phyloP scores from a whole-genome alignment of 2,329 filamentous ascomycete species.

The Colletotrichum agaves region DNA sequence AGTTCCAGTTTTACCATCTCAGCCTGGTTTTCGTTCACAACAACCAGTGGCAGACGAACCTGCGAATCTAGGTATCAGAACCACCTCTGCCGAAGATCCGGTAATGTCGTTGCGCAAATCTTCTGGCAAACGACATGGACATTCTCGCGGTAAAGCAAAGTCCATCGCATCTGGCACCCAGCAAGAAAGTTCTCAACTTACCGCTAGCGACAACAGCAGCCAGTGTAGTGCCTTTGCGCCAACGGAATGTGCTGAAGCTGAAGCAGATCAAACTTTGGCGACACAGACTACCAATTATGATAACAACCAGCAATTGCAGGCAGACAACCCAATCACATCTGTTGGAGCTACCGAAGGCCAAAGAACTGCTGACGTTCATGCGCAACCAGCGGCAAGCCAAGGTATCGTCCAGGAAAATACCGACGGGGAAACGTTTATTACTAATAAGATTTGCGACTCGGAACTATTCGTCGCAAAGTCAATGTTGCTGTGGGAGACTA shows the following conservation, averaged over 20 bases:
- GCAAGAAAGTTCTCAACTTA: no score
- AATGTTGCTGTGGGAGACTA: constrained; percentile 9
- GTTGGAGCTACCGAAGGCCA: neutral
- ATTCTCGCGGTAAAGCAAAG: neutral
- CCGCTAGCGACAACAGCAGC: neutral
- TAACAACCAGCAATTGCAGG: neutral
- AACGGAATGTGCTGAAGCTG: neutral
- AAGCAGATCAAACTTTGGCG: neutral
- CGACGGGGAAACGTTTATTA: no score
- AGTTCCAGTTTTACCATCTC: neutral
- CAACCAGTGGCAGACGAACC: neutral
- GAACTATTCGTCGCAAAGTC: constrained; percentile 18
- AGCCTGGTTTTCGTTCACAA: no score
- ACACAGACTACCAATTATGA: neutral
- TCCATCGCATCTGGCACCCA: neutral
- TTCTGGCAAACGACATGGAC: no score
- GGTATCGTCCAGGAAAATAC: no score
- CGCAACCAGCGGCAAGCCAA: no score
- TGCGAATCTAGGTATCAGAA: neutral
- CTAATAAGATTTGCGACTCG: neutral
- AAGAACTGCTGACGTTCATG: neutral
- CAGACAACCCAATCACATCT: neutral
- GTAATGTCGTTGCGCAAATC: no score
- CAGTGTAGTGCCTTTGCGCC: neutral
- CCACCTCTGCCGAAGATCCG: neutral